Evolutionary conservation across 202 grass and related monocot species (phyloP), one percentile per base, ranked within the genome.

Genomic region (Panicum virgatum): DNA sequence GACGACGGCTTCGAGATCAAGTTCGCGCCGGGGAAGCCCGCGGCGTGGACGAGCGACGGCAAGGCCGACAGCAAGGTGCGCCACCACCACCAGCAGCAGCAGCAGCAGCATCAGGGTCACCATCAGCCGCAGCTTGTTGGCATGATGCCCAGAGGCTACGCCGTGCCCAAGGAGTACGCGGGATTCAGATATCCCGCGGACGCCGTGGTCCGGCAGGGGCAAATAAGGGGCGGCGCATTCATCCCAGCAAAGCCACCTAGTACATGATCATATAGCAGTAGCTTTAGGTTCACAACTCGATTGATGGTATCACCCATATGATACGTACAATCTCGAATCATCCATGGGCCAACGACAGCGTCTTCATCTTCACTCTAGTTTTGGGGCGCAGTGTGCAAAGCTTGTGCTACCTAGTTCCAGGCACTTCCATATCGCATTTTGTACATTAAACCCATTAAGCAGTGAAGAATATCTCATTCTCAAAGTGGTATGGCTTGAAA

Each of bases 1-100:
- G 91, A 94, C 64, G 90, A 88, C 48, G 88, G 91, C 79, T 88
- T 94, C 73, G 90, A 94, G 92, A 92, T 94, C 74, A 90, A 87
- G 80, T 91, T 97, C 84, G 75, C 92, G 51, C 85, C 90, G 9
- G 86, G 82, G 42, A 92, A 89, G 25, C 89, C 94, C 62, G 82
- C 88, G 4, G 83, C 85, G 30, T 89, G 85, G 74, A 97, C 88
- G 79, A 78, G 44, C 66, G 75, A 90, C 83, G 43, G 15, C 79
- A 90, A 75, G 51, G 45, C 8, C 9, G 70, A 66, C 85, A 60
- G 9, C 53, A 88, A 76, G 64, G 82, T 63, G 10, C 79, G 54
- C 3, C 65, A 47, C 19, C 77, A 43, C 0, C 77, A 36, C n/a
- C n/a, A n/a, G n/a, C 45, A 20, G 74, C 32, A 82, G 3, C 82